Base-by-base conservation (phyloP, 768 basidiomycete genomes). In the Mycena olivaceomarginata region DNA sequence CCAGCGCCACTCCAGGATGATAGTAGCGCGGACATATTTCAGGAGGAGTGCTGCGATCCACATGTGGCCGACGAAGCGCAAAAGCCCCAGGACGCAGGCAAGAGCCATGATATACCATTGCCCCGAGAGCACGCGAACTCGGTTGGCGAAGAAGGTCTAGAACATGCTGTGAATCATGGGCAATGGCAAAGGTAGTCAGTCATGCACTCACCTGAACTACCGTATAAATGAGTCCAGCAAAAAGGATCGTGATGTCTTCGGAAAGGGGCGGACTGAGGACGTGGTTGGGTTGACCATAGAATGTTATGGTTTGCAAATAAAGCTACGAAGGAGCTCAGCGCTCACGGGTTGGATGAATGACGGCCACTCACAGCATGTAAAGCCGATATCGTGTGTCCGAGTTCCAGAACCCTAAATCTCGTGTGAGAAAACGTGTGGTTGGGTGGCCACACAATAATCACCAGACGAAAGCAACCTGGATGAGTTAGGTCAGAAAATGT, bases 111-210 rank as follows among this genome's bases (percentile, higher is more conserved):
- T 37, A 56, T 73, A 60, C 72, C 41, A 66, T 4, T 31, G 40
- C 12, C 72, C 72, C 0, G 72, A 74, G 8, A 74, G 53, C 1
- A 62, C 31, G 12, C 72, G 66, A 5, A 74, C 57, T 12, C 72
- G 65, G 56, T 74, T 74, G 12, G 66, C 72, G 11, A 74, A 74
- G 46, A 74, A 74, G 37, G 25, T 40, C 72, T 74, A 45, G 8
- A 20, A n/a, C 4, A 43, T 9, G 12, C 6, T 37, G 12, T 22
- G 37, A 48, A 8, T n/a, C 9, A 16, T 18, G 3, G 5, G n/a
- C 40, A 15, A 13, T 16, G 31, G 56, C 7, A 20, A 0, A 20
- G 16, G 22, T 16, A 16, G 41, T n/a, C 16, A 1, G 25, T 1
- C 10, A 11, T 57, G 18, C 4, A 67, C 64, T 45, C 18, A 73